phyloP scores from a whole-genome alignment of 1,284 basidiomycete genomes.

The Lentinula novae-zelandiae region DNA sequence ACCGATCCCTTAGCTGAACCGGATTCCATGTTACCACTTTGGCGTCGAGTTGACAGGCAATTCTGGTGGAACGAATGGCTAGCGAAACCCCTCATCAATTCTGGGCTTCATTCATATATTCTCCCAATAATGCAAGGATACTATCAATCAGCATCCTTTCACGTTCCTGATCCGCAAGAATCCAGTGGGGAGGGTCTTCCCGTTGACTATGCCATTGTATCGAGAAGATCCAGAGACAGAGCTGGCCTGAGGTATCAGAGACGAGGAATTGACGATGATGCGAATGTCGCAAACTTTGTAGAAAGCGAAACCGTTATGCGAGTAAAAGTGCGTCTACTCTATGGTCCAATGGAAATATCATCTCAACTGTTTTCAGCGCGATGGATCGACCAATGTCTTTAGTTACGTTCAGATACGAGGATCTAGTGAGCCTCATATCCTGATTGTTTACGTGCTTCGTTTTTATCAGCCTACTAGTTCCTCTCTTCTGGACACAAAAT shows the following conservation, averaged over 20 bases:
- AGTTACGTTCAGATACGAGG: slow-evolving; percentile 88
- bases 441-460: background rate
- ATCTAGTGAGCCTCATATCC: slow-evolving; percentile 55
- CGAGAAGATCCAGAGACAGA: slow-evolving; percentile 86
- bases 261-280: slow-evolving; percentile 87
- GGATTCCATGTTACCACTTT: slow-evolving; percentile 68
- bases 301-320: slow-evolving; percentile 89
- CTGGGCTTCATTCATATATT: slow-evolving; percentile 79
- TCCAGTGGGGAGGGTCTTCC: slow-evolving; percentile 37
- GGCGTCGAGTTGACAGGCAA: slow-evolving; percentile 77
- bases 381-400: slow-evolving; percentile 73
- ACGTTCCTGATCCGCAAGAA: slow-evolving; percentile 39
- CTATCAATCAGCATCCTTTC: slow-evolving; percentile 68
- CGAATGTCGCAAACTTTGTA: slow-evolving; percentile 86
- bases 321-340: slow-evolving; percentile 53
- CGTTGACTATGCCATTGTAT: slow-evolving; percentile 72
- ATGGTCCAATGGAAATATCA: background rate
- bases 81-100: slow-evolving; percentile 69
- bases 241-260: slow-evolving; percentile 96
- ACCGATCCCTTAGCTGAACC: slow-evolving; percentile 64
- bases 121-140: slow-evolving; percentile 90
- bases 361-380: slow-evolving; percentile 42
- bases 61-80: slow-evolving; percentile 93
- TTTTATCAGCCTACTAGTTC: slow-evolving; percentile 47
- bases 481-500: slow-evolving; percentile 87